Evolutionary conservation across 441 rosid genomes (phyloP).

Genomic region (Dalechampia spathulata): DNA sequence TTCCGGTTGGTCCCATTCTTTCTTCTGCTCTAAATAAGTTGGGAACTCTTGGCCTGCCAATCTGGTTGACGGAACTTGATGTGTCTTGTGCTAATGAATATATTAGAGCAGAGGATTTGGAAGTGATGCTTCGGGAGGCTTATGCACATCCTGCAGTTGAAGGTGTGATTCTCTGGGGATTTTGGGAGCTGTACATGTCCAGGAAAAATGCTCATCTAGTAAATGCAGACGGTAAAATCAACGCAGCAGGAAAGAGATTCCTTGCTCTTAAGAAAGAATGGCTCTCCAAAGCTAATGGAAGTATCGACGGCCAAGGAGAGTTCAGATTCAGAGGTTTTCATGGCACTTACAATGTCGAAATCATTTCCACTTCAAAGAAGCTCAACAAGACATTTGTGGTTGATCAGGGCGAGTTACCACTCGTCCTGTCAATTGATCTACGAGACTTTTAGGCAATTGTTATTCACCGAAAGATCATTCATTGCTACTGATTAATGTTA

Average conservation of each 20-base stretch:
- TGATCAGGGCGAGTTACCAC: slow-evolving; percentile 46
- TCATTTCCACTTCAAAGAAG: slow-evolving; percentile 32
- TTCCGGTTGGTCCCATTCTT: slow-evolving; percentile 69
- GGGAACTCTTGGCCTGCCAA: slow-evolving; percentile 69
- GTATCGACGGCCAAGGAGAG: slow-evolving; percentile 40
- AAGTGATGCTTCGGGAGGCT: slow-evolving; percentile 85
- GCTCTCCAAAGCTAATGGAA: slow-evolving; percentile 47
- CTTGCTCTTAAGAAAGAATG: slow-evolving; percentile 67
- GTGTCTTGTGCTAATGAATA: slow-evolving; percentile 64
- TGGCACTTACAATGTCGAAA: slow-evolving; percentile 60
- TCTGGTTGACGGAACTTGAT: slow-evolving; percentile 91
- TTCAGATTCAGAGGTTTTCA: slow-evolving; percentile 67
- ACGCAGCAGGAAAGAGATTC: slow-evolving; percentile 61
- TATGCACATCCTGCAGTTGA: slow-evolving; percentile 83
- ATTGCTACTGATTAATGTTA: neutral
- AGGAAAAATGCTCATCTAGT: slow-evolving; percentile 55
- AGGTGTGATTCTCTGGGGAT: slow-evolving; percentile 88
- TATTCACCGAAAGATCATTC: neutral
- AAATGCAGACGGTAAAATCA: slow-evolving; percentile 72
- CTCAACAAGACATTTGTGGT: slow-evolving; percentile 51
- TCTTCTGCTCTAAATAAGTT: slow-evolving; percentile 66
- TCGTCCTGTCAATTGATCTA: slow-evolving; percentile 47
- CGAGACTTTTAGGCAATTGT: slow-evolving; percentile 12
- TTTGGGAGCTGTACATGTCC: slow-evolving; percentile 88
- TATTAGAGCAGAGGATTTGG: slow-evolving; percentile 80